A percentile compares a stretch with the other conserved stretches of the same genome.
phyloP scores from a whole-genome alignment of 2,329 filamentous ascomycete species.

The Clonostachys rhizophaga region DNA sequence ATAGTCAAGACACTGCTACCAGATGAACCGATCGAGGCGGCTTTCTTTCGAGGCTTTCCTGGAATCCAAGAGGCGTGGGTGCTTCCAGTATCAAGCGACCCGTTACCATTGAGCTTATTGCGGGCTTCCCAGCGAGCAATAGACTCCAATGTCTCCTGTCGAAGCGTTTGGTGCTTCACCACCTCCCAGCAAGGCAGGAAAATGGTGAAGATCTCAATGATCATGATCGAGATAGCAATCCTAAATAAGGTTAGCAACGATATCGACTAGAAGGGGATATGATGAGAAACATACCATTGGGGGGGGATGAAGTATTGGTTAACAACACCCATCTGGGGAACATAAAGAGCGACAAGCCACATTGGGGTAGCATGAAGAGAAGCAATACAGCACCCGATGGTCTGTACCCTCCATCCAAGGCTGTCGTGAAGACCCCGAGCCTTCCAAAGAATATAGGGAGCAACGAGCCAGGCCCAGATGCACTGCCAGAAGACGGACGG shows the following conservation, averaged over 20 bases:
- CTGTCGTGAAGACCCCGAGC: constrained; percentile 59
- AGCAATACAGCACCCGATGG: constrained; percentile 41
- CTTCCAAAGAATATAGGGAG: constrained; percentile 54
- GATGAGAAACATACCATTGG: constrained; percentile 47
- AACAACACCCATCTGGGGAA: constrained; percentile 41
- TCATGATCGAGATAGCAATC: constrained; percentile 47
- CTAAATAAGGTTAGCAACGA: constrained; percentile 7
- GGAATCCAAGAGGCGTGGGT: constrained; percentile 18
- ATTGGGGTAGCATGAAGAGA: constrained; percentile 61
- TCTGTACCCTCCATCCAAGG: constrained; percentile 60
- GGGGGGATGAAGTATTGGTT: constrained; percentile 55
- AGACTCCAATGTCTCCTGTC: constrained; percentile 34
- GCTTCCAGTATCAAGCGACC: constrained; percentile 16
- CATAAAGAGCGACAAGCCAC: constrained; percentile 58
- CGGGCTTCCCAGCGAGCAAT: constrained; percentile 37
- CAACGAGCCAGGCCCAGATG: constrained; percentile 45
- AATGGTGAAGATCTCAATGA: constrained; percentile 57
- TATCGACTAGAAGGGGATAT: neutral
- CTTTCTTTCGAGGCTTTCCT: constrained; percentile 22
- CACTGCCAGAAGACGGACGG: constrained; percentile 60
- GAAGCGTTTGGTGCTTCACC: constrained; percentile 29
- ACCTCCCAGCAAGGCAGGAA: constrained; percentile 59
- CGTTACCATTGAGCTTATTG: constrained; percentile 14
- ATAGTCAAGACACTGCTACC: constrained; percentile 41
- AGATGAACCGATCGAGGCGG: constrained; percentile 26